Evolutionary conservation across 306 rosid genomes (phyloP), one percentile per base, ranked within the genome.

Genomic region (Myrica gale): DNA sequence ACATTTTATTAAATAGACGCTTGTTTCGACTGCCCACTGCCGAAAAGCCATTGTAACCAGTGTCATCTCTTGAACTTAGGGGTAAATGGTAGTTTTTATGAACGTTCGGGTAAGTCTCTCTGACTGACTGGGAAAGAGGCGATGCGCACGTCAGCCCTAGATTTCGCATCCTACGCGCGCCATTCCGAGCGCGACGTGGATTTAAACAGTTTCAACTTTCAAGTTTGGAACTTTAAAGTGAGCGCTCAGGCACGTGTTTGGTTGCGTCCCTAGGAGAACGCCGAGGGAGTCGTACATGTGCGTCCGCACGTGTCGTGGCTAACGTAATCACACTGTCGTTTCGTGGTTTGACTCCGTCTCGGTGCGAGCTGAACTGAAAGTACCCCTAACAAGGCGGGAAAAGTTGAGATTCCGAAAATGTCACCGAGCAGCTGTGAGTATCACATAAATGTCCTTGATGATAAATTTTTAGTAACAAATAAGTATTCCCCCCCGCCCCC

Each of bases 71-170:
- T 0, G 39, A 57, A 57, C 4, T 21, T 21, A 9, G 21, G 39
- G 41, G 65, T 23, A 21, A 26, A 26, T 26, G 32, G 32, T 26
- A 26, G 32, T 26, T 26, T 26, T 23, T 23, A 26, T 26, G 32
- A 26, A 26, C 32, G 0, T 26, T 1, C 32, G 32, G 32, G 32
- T 26, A 26, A 26, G 2, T 26, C 32, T 26, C 32, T 26, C 32
- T 26, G 2, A 26, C 32, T 26, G 32, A 26, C 32, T 26, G 32
- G 32, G 32, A 26, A 26, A 1, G 32, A 26, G 32, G 32, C 32
- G 71, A 69, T 70, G 69, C 75, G 55, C 77, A 74, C 80, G 71
- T 80, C 17, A 80, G 82, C 84, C 74, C 75, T 52, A 72, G 9
- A 0, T 21, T 17, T 39, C 3, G 37, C 3, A 1, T 0, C 4